Percentiles rank a stretch among this genome's conserved stretches.
phyloP scores from a whole-genome alignment of 441 rosid genomes.

The Erysimum cheiri region DNA sequence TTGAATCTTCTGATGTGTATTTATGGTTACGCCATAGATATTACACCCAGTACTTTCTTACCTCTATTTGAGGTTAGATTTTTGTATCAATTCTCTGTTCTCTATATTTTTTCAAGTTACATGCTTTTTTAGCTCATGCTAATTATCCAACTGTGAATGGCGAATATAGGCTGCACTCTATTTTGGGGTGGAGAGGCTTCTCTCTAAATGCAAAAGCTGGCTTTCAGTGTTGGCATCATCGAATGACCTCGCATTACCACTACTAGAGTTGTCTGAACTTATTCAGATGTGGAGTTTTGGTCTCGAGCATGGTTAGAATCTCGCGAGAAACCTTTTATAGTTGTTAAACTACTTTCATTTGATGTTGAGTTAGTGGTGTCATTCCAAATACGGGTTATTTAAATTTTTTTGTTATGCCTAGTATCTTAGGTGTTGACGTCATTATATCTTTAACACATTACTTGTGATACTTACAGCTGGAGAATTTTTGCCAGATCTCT shows the following conservation, averaged over 20 bases:
- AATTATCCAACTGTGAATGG: slow-evolving; percentile 1
- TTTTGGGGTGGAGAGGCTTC: slow-evolving; percentile 77
- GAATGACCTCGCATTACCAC: slow-evolving; percentile 39
- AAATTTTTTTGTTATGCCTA: slow-evolving; percentile 7
- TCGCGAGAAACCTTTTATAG: slow-evolving; percentile 8
- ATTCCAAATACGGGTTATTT: background rate
- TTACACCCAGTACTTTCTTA: slow-evolving; percentile 60
- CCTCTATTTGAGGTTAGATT: slow-evolving; percentile 66
- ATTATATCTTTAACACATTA: slow-evolving; percentile 41
- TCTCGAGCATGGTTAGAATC: slow-evolving; percentile 63
- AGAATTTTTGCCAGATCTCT: slow-evolving; percentile 63
- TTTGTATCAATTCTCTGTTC: slow-evolving; percentile 12
- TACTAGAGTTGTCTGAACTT: slow-evolving; percentile 60
- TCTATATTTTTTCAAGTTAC: slow-evolving; percentile 5
- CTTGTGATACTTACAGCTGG: slow-evolving; percentile 59
- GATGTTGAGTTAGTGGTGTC: background rate
- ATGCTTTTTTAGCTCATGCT: background rate
- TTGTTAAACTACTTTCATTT: slow-evolving; percentile 19
- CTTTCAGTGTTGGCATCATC: slow-evolving; percentile 49
- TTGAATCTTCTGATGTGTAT: slow-evolving; percentile 58
- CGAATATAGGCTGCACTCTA: slow-evolving; percentile 68
- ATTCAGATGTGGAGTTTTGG: slow-evolving; percentile 76
- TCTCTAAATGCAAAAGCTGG: slow-evolving; percentile 67
- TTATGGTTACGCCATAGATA: slow-evolving; percentile 53
- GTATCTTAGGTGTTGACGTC: slow-evolving; percentile 24